Percentiles rank a stretch among this genome's conserved stretches.
Evolutionary conservation across 768 basidiomycete genomes (phyloP).

Genomic region (Rhizopogon rudus): DNA sequence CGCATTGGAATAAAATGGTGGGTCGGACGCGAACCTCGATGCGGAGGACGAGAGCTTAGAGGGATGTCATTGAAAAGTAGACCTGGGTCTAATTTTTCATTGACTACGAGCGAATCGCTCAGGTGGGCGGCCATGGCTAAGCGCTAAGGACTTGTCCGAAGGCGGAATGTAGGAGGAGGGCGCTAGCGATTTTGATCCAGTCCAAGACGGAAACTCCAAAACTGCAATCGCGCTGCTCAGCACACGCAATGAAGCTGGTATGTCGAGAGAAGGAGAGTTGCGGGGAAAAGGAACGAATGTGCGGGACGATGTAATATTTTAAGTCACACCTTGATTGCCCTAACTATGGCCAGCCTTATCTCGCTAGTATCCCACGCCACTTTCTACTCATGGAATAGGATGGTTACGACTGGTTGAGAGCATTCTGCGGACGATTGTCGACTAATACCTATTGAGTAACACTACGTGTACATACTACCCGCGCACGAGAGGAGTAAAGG

Average conservation of each 20-base stretch:
- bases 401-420: background rate
- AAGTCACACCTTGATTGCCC: background rate
- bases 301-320: background rate
- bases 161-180: conserved; percentile 11
- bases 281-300: background rate
- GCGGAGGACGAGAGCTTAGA: conserved; percentile 9
- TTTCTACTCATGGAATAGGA: background rate
- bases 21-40: conserved; percentile 11
- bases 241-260: background rate
- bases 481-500: too few species aligned
- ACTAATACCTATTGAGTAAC: background rate
- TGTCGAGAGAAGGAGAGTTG: background rate
- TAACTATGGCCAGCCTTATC: conserved; percentile 4
- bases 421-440: background rate
- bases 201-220: conserved; percentile 3
- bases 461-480: too few species aligned
- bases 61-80: conserved; percentile 15
- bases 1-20: conserved; percentile 19
- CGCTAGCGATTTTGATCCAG: background rate
- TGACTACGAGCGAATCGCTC: conserved; percentile 11
- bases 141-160: background rate
- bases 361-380: conserved; percentile 11
- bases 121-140: background rate
- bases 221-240: conserved; percentile 10
- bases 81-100: conserved; percentile 16